Evolutionary conservation across 2,329 filamentous ascomycete species (phyloP).

Genomic region (Ceratocystis ficicola): DNA sequence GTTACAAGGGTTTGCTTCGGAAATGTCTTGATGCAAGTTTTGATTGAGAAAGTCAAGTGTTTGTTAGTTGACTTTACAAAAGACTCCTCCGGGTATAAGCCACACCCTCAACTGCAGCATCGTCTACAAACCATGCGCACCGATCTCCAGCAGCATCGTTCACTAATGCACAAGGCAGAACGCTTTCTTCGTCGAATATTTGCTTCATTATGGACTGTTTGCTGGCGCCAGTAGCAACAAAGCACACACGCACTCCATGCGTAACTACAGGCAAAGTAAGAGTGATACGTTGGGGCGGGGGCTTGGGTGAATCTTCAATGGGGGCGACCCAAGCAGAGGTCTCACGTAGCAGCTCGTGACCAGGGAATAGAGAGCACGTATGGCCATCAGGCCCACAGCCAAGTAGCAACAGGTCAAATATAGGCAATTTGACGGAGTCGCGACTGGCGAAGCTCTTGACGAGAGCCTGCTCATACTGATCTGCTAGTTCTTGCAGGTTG

Average conservation of each 20-base stretch:
- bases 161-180: conserved; percentile 74
- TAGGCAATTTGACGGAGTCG: conserved; percentile 85
- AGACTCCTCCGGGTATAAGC: conserved; percentile 64
- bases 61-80: conserved; percentile 29
- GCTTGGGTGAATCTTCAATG: conserved; percentile 90
- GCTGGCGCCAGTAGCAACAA: conserved; percentile 75
- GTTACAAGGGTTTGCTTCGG: neutral
- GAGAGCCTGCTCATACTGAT: conserved; percentile 81
- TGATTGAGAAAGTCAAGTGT: neutral
- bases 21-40: neutral
- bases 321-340: conserved; percentile 81
- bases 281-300: conserved; percentile 79
- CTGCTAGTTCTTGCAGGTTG: conserved; percentile 82
- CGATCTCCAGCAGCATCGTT: conserved; percentile 75
- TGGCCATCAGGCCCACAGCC: conserved; percentile 94
- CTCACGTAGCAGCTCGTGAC: conserved; percentile 75
- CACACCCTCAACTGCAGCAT: conserved; percentile 73
- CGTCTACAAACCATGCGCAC: conserved; percentile 91
- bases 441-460: conserved; percentile 78
- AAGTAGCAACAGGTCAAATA: conserved; percentile 87
- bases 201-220: conserved; percentile 89
- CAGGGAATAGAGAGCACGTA: conserved; percentile 92
- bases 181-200: conserved; percentile 76
- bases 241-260: conserved; percentile 75
- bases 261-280: conserved; percentile 83